A percentile compares a stretch with the other conserved stretches of the same genome.
Evolutionary conservation across 805 yeast species (phyloP).

Genomic region (Ogataea nonfermentans): DNA sequence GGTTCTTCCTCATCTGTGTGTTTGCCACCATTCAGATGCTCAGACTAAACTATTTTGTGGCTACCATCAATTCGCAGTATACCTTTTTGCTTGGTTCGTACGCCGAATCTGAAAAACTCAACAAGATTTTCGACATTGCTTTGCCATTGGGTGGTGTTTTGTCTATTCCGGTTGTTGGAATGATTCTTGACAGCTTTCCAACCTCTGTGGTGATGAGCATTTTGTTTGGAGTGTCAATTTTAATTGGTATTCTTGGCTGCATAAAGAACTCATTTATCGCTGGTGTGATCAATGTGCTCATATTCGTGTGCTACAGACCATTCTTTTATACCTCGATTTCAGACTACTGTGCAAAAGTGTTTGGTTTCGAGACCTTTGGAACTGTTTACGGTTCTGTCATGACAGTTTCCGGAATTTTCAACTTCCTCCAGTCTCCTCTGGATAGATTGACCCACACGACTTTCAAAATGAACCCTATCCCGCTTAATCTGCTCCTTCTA

Average conservation of each 20-base stretch:
- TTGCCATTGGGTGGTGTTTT: constrained; percentile 57
- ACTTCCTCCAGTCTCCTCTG: constrained; percentile 45
- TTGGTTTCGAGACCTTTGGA: constrained; percentile 61
- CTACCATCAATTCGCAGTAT: constrained; percentile 57
- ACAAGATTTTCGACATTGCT: constrained; percentile 49
- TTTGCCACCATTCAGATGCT: constrained; percentile 58
- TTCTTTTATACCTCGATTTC: constrained; percentile 57
- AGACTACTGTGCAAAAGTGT: constrained; percentile 61
- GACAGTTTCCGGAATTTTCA: constrained; percentile 50
- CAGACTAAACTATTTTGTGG: constrained; percentile 56
- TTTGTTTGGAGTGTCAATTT: constrained; percentile 40
- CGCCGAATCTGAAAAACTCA: constrained; percentile 39
- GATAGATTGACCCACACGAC: constrained; percentile 50
- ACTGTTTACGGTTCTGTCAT: constrained; percentile 57
- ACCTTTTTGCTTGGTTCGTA: constrained; percentile 43
- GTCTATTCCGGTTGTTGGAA: constrained; percentile 53
- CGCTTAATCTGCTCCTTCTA: constrained; percentile 44
- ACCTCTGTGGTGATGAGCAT: constrained; percentile 43
- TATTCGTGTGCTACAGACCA: constrained; percentile 55
- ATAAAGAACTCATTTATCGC: constrained; percentile 37
- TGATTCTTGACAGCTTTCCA: constrained; percentile 47
- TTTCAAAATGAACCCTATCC: constrained; percentile 55
- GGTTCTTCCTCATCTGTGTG: constrained; percentile 49
- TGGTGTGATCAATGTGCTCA: constrained; percentile 44
- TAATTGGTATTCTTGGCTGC: constrained; percentile 50